Base-by-base conservation (phyloP, 495 filamentous ascomycete species). In the Hypoxylon subgilvum region DNA sequence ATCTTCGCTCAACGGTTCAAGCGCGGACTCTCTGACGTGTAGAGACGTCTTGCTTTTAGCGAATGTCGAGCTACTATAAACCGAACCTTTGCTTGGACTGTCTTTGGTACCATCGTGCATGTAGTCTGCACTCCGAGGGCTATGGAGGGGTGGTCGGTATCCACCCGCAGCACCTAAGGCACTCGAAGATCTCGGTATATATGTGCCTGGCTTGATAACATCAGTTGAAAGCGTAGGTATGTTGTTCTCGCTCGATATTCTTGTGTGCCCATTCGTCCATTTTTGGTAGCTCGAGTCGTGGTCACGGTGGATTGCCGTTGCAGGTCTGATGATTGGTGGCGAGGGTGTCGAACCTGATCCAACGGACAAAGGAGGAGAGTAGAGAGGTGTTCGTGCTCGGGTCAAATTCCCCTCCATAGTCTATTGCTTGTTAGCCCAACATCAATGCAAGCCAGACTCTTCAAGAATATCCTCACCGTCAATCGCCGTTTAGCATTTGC, bases 351-450 rank as follows among this genome's bases (percentile, higher is more conserved):
- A 79, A 4, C 64, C 66, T 38, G 76, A 74, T 1, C 80, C 84
- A 5, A 78, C 69, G n/a, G 84, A 76, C 18, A 85, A 81, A 10
- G 85, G 79, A 5, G 81, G 79, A n/a, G 79, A 71, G 45, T 82
- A 80, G 18, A 93, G 77, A 2, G 90, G 86, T 48, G 84, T 88
- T 46, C 92, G 85, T 16, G 91, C 92, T 25, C 90, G 84, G 43
- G 79, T 86, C 17, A 96, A 74, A 66, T 96, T 96, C 13, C 87
- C 90, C 72, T 96, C 92, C 90, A 96, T 95, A 13, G 90, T 86
- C 92, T 96, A 63, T 35, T 45, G 27, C 27, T 45, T 7, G 67
- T 66, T 68, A 69, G 49, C 19, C 42, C 23, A 31, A 5, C 19
- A 17, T 19, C 0, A 9, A 13, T 10, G 14, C 23, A 47, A 41